Percentiles rank a stretch among this genome's conserved stretches.
Evolutionary conservation across 2,329 filamentous ascomycete genomes (phyloP).

Genomic region (Chrysoporthe cubensis): DNA sequence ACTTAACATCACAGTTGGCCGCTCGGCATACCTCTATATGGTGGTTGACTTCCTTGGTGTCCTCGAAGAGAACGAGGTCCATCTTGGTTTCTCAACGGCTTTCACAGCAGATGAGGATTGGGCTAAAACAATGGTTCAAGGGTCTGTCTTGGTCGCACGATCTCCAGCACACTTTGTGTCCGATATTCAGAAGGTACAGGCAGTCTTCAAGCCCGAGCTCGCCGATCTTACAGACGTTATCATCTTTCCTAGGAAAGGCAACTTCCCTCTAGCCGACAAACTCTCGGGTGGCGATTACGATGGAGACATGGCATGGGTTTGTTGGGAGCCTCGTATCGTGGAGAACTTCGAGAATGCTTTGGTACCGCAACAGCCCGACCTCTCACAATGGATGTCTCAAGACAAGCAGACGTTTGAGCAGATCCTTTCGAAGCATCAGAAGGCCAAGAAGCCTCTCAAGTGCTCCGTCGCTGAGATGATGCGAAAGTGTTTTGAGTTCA

Average conservation of each 20-base stretch:
- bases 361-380: conserved; percentile 47
- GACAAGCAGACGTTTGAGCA: conserved; percentile 51
- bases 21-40: conserved; percentile 68
- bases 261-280: conserved; percentile 66
- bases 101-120: conserved; percentile 61
- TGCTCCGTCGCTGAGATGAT: conserved; percentile 52
- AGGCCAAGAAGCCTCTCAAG: conserved; percentile 30
- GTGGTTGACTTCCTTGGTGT: conserved; percentile 67
- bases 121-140: conserved; percentile 57
- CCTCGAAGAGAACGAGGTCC: conserved; percentile 67
- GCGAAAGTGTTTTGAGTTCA: conserved; percentile 59
- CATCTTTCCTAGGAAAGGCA: conserved; percentile 71
- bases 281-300: conserved; percentile 83
- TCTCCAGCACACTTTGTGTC: conserved; percentile 71
- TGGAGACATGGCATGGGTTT: conserved; percentile 77
- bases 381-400: conserved; percentile 55
- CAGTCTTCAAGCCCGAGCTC: conserved; percentile 62
- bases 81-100: conserved; percentile 69
- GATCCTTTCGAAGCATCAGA: conserved; percentile 36
- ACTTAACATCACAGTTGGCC: conserved; percentile 63
- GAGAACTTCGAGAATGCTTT: conserved; percentile 67
- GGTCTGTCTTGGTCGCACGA: conserved; percentile 66
- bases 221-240: conserved; percentile 76
- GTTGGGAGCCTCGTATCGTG: conserved; percentile 71
- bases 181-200: conserved; percentile 72